Percentiles rank a stretch among this genome's conserved stretches.
phyloP scores from a whole-genome alignment of 1,139 yeast species.

The Candida buenavistaensis region DNA sequence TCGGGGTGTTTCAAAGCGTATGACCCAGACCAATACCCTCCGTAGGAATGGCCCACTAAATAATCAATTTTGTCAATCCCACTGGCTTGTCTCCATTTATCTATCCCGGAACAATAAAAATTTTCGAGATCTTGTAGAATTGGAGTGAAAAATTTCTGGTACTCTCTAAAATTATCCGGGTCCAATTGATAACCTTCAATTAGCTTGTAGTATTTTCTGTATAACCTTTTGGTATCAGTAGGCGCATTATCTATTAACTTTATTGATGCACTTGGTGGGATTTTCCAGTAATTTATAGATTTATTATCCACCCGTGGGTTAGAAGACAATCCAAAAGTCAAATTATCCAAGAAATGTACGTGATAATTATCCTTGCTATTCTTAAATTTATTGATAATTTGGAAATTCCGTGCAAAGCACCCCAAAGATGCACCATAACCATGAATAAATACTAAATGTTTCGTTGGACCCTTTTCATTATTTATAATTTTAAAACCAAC shows the following conservation, averaged over 20 bases:
- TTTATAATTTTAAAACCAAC: slow-evolving; percentile 33
- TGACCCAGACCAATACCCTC: slow-evolving; percentile 49
- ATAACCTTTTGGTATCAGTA: slow-evolving; percentile 28
- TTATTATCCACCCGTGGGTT: slow-evolving; percentile 47
- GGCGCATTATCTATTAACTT: slow-evolving; percentile 31
- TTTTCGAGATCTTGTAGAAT: slow-evolving; percentile 41
- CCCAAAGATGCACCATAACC: slow-evolving; percentile 93
- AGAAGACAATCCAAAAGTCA: slow-evolving; percentile 83
- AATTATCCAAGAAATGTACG: slow-evolving; percentile 76
- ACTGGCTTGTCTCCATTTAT: slow-evolving; percentile 36
- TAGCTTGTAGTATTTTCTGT: slow-evolving; percentile 45
- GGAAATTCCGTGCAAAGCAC: slow-evolving; percentile 78
- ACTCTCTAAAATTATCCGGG: slow-evolving; percentile 24
- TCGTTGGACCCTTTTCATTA: slow-evolving; percentile 23
- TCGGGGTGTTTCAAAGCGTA: slow-evolving; percentile 49
- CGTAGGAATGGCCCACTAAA: slow-evolving; percentile 47
- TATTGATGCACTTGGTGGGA: slow-evolving; percentile 31
- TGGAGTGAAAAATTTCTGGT: slow-evolving; percentile 39
- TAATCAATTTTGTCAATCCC: slow-evolving; percentile 38
- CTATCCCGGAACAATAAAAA: slow-evolving; percentile 39
- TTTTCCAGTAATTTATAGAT: slow-evolving; percentile 18
- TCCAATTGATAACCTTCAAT: slow-evolving; percentile 36
- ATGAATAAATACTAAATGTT: slow-evolving; percentile 70
- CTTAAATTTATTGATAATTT: slow-evolving; percentile 42
- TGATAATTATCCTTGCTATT: slow-evolving; percentile 36